A percentile compares a stretch with the other conserved stretches of the same genome.
phyloP scores from a whole-genome alignment of 2,329 filamentous ascomycete genomes.

The Chaetoscypha palmicola region DNA sequence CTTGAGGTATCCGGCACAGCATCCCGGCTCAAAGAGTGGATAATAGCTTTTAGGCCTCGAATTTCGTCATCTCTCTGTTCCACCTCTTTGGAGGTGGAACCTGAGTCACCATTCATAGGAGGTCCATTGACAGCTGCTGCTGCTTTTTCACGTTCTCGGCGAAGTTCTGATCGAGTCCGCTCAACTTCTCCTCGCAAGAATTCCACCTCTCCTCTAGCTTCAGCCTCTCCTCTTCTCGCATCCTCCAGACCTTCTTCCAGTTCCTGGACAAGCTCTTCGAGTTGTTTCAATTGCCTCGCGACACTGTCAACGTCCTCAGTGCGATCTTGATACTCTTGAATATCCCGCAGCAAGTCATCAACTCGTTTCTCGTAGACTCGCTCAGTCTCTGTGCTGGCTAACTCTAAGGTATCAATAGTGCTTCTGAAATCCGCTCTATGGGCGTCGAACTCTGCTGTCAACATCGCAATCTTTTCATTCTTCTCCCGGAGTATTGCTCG shows the following conservation, averaged over 20 bases:
- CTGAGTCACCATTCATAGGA: conserved; percentile 35
- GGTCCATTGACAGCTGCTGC: conserved; percentile 52
- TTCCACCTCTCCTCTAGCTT: conserved; percentile 91
- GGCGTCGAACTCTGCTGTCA: conserved; percentile 90
- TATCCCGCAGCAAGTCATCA: conserved; percentile 74
- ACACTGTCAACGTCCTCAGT: conserved; percentile 88
- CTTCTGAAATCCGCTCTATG: conserved; percentile 94
- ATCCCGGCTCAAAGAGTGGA: conserved; percentile 85
- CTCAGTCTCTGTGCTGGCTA: conserved; percentile 92
- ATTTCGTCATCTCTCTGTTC: conserved; percentile 98
- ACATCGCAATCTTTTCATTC: conserved; percentile 90
- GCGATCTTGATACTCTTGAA: conserved; percentile 73
- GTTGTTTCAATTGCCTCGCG: conserved; percentile 82
- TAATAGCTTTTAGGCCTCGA: conserved; percentile 91
- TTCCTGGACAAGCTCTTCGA: conserved; percentile 94
- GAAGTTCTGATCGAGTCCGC: conserved; percentile 77
- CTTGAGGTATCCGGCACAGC: conserved; percentile 35
- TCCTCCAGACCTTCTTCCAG: conserved; percentile 95
- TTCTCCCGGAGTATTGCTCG: conserved; percentile 83
- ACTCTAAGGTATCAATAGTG: conserved; percentile 91
- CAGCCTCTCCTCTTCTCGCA: conserved; percentile 85
- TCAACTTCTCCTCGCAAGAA: conserved; percentile 94
- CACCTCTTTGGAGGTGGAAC: conserved; percentile 61
- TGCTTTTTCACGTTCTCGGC: conserved; percentile 79
- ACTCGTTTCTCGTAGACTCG: conserved; percentile 93